phyloP scores from a whole-genome alignment of 129 eudicot species.

The Arctium minus region DNA sequence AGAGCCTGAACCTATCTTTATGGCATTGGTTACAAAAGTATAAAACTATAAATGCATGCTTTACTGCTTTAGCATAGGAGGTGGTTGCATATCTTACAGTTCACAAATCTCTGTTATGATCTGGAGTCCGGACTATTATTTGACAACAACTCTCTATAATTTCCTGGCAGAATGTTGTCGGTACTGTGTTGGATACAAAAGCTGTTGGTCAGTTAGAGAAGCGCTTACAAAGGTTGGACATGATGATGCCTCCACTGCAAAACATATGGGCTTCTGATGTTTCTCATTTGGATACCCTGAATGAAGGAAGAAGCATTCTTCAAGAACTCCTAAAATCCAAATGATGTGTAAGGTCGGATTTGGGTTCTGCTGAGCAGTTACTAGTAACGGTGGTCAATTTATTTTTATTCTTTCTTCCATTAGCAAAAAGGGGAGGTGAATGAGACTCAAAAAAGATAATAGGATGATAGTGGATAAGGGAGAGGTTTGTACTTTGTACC shows the following conservation, averaged over 20 bases:
- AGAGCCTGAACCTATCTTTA: neutral
- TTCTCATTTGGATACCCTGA: constrained; percentile 37
- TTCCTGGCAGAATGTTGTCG: constrained; percentile 50
- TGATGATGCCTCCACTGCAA: constrained; percentile 45
- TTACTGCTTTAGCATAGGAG: no score
- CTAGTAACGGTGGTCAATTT: neutral
- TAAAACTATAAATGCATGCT: no score
- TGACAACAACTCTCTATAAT: neutral
- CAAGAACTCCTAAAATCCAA: constrained; percentile 33
- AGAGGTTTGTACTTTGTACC: neutral
- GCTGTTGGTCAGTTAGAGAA: constrained; percentile 32
- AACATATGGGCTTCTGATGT: constrained; percentile 73
- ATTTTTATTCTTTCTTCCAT: neutral
- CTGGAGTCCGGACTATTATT: neutral
- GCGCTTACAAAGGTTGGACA: constrained; percentile 36
- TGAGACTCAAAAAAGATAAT: neutral
- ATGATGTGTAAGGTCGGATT: neutral
- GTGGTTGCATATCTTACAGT: no score
- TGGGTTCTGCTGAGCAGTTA: no score
- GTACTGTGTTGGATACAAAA: constrained; percentile 46
- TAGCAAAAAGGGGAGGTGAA: neutral
- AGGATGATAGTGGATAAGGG: neutral
- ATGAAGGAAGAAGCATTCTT: constrained; percentile 56
- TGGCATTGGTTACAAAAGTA: neutral
- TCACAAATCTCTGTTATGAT: neutral